Conservation (phyloP, 192 early-diverging fungal genomes). For the Pecoramyces ruminantium region DNA sequence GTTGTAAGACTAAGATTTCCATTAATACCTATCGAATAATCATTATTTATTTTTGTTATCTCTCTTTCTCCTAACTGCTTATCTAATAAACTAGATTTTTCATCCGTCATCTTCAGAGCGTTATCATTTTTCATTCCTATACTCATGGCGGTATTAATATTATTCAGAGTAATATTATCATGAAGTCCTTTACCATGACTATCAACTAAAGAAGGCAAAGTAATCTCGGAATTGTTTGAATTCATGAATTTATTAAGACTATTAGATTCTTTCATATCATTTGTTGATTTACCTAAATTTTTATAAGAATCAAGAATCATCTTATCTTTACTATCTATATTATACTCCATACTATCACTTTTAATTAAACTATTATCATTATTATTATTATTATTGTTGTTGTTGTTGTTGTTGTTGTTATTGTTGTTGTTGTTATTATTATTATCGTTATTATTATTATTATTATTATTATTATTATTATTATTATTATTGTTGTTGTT, state of each 20-base stretch:
- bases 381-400: not conserved
- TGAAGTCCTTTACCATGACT: not conserved
- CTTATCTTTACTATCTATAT: not conserved
- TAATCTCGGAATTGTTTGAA: not conserved
- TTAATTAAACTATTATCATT: not conserved
- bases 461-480: not conserved
- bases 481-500: no score
- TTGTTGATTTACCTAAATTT: not conserved
- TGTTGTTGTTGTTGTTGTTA: not conserved
- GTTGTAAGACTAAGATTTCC: not conserved
- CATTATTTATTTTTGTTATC: no score
- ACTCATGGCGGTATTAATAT: not conserved
- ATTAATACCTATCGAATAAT: not conserved
- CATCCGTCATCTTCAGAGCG: no score
- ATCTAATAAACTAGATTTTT: no score
- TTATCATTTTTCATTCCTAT: not conserved
- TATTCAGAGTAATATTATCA: not conserved
- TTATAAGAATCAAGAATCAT: not conserved
- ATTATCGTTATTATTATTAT: no score
- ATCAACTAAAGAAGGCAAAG: not conserved
- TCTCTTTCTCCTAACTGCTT: no score
- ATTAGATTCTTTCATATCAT: not conserved
- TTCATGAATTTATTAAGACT: not conserved
- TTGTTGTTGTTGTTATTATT: no score
- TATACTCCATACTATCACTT: not conserved